These are phyloP conservation scores for Lecanosticta acicola DNA, from an alignment of 2,329 filamentous ascomycete species.

Conservation along the genomic window DNA sequence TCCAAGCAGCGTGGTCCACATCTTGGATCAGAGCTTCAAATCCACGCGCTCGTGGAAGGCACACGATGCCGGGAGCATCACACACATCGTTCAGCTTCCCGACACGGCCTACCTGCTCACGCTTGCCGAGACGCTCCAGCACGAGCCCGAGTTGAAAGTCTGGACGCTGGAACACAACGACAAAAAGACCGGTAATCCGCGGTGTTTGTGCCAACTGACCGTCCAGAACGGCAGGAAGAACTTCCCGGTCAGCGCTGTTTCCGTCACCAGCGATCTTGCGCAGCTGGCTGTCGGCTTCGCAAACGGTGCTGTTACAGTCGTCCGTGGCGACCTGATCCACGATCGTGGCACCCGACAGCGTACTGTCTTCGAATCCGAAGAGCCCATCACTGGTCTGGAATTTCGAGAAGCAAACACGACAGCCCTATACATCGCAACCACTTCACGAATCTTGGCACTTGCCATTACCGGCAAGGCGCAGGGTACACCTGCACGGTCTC, in stretches of 20 bases:
- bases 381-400: conserved; percentile 88
- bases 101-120: conserved; percentile 83
- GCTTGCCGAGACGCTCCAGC: conserved; percentile 77
- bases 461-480: conserved; percentile 84
- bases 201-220: conserved; percentile 76
- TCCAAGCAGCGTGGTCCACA: conserved; percentile 77
- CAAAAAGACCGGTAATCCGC: conserved; percentile 86
- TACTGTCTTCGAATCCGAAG: conserved; percentile 92
- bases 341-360: conserved; percentile 91
- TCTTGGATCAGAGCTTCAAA: conserved; percentile 83
- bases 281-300: conserved; percentile 94
- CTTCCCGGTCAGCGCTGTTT: conserved; percentile 92
- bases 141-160: conserved; percentile 87
- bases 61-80: conserved; percentile 73
- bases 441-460: conserved; percentile 77
- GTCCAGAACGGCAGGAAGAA: conserved; percentile 87
- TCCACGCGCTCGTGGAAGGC: conserved; percentile 80
- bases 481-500: conserved; percentile 76
- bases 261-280: conserved; percentile 78
- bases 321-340: conserved; percentile 89
- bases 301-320: conserved; percentile 88
- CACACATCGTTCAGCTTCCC: conserved; percentile 86
- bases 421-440: conserved; percentile 88
- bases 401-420: conserved; percentile 61
- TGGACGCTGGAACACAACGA: conserved; percentile 93